Evolutionary conservation across 495 filamentous ascomycete genomes (phyloP).

Genomic region (Hyaloscypha variabilis): DNA sequence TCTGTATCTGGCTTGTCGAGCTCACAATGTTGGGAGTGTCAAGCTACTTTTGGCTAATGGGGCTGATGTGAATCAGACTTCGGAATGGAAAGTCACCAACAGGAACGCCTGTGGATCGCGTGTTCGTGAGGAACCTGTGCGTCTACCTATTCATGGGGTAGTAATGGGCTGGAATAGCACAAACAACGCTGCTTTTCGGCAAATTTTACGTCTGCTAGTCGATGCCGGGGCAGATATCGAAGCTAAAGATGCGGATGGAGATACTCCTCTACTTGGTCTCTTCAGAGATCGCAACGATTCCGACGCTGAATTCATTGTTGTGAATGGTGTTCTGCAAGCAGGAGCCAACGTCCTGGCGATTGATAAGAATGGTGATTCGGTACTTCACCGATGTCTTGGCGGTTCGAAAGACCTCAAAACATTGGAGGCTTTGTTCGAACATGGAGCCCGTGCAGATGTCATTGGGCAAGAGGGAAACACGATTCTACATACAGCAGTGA

Average conservation of each 20-base stretch:
- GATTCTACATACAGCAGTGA: conserved; percentile 11
- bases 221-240: conserved; percentile 35
- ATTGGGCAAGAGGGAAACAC: not conserved
- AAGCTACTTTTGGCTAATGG: conserved; percentile 20
- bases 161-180: conserved; percentile 15
- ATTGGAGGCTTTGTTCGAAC: conserved; percentile 34
- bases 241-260: conserved; percentile 19
- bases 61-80: conserved; percentile 16
- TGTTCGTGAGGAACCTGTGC: not conserved
- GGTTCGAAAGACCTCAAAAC: conserved; percentile 31
- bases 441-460: conserved; percentile 10
- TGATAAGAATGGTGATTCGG: not conserved
- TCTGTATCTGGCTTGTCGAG: conserved; percentile 19
- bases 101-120: not conserved
- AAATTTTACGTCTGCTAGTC: conserved; percentile 38
- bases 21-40: conserved; percentile 5
- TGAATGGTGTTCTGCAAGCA: not conserved
- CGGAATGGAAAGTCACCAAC: conserved; percentile 16
- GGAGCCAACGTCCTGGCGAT: not conserved
- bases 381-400: not conserved
- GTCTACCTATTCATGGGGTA: conserved; percentile 9
- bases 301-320: conserved; percentile 13
- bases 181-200: conserved; percentile 39
- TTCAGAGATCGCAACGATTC: not conserved
- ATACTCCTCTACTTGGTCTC: not conserved